Evolutionary conservation across 805 yeast species (phyloP).

Genomic region (Suhomyces prunicola): DNA sequence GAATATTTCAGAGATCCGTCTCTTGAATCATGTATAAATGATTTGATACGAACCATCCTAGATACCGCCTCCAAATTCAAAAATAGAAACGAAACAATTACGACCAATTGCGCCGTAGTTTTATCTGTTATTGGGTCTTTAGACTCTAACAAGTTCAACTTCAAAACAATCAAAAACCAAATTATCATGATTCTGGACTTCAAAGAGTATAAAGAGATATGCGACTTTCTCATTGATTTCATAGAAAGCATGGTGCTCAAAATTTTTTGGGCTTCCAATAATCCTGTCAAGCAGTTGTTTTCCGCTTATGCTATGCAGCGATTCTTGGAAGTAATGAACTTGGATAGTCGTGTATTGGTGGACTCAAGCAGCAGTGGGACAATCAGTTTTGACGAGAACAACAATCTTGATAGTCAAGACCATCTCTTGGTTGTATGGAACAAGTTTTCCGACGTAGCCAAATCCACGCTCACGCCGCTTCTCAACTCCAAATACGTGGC

Average conservation of each 20-base stretch:
- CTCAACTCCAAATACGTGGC: slow-evolving; percentile 68
- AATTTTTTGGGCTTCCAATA: slow-evolving; percentile 85
- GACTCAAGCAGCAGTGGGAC: not conserved
- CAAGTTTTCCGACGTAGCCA: slow-evolving; percentile 60
- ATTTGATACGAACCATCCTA: slow-evolving; percentile 50
- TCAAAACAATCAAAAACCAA: slow-evolving; percentile 40
- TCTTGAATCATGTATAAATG: slow-evolving; percentile 33
- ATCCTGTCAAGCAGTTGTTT: slow-evolving; percentile 79
- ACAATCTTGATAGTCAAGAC: slow-evolving; percentile 18
- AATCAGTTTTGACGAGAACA: slow-evolving; percentile 11
- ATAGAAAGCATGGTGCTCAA: slow-evolving; percentile 72
- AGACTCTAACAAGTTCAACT: slow-evolving; percentile 57
- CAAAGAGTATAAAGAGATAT: slow-evolving; percentile 57
- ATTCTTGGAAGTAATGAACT: slow-evolving; percentile 60
- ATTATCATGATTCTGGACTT: slow-evolving; percentile 60
- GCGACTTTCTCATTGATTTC: slow-evolving; percentile 60
- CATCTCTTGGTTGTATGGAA: slow-evolving; percentile 47
- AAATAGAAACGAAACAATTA: slow-evolving; percentile 43
- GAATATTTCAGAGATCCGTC: slow-evolving; percentile 37
- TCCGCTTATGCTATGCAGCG: slow-evolving; percentile 90
- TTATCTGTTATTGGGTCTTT: slow-evolving; percentile 75
- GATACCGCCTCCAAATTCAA: slow-evolving; percentile 58
- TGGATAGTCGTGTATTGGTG: slow-evolving; percentile 17
- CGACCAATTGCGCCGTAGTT: slow-evolving; percentile 62
- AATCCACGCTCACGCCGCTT: slow-evolving; percentile 72